Percentiles rank a stretch among this genome's conserved stretches.
phyloP scores from a whole-genome alignment of 148 eudicot genomes.

The Hydrangea macrophylla region DNA sequence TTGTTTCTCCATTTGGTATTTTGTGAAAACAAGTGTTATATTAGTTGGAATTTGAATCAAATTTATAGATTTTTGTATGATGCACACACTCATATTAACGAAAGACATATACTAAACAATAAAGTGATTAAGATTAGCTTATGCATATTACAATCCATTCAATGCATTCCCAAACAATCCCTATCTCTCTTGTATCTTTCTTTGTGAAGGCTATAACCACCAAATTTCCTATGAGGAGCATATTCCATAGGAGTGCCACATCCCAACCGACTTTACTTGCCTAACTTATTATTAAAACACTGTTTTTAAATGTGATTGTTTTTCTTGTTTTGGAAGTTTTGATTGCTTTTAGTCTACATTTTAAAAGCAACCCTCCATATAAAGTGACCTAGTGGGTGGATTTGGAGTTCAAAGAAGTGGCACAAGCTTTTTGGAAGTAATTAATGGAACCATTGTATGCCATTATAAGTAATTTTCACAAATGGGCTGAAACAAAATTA shows the following conservation, averaged over 20 bases:
- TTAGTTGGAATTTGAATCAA: no score
- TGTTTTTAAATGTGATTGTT: neutral
- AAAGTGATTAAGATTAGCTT: no score
- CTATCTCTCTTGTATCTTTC: neutral
- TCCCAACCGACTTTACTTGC: neutral
- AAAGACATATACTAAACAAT: no score
- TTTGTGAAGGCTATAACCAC: neutral
- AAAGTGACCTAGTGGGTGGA: neutral
- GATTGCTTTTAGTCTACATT: neutral
- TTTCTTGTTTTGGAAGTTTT: slow-evolving; percentile 9
- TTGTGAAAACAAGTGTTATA: no score
- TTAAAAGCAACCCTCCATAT: slow-evolving; percentile 1
- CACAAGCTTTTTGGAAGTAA: neutral
- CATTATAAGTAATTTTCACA: neutral
- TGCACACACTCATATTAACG: no score
- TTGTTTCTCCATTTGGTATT: no score
- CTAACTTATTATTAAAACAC: neutral
- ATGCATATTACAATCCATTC: no score
- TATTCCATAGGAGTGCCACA: neutral
- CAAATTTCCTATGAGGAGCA: neutral
- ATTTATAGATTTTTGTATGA: no score
- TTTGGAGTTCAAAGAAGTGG: neutral
- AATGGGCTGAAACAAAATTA: no score
- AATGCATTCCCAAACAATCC: no score
- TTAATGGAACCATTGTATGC: neutral